Evolutionary conservation across 2,329 filamentous ascomycete species (phyloP).

Genomic region (Pestalotiopsis sp.): DNA sequence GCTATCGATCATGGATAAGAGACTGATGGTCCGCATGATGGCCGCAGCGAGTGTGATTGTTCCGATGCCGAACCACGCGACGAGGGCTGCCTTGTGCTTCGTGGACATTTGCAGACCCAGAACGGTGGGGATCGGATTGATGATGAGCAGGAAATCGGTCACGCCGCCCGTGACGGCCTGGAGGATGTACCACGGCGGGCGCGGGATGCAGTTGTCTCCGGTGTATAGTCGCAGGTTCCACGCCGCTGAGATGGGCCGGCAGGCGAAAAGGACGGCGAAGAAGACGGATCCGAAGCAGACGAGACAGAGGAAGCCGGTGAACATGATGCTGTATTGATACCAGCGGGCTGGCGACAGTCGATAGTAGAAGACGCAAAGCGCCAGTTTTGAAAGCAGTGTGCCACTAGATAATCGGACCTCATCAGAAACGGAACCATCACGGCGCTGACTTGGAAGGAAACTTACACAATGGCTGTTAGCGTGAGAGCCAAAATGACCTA

Average conservation of each 20-base stretch:
- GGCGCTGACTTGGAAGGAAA: background rate
- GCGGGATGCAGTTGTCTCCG: constrained; percentile 9
- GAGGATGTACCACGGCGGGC: constrained; percentile 3
- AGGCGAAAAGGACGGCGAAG: constrained; percentile 10
- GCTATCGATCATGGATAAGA: constrained; percentile 10
- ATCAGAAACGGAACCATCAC: background rate
- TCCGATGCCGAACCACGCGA: constrained; percentile 47
- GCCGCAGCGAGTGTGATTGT: constrained; percentile 22
- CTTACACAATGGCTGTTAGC: background rate
- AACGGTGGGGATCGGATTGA: constrained; percentile 9
- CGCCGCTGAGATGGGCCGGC: constrained; percentile 4
- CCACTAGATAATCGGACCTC: background rate
- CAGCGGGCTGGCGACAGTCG: constrained; percentile 9
- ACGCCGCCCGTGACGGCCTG: constrained; percentile 5
- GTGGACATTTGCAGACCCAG: constrained; percentile 5
- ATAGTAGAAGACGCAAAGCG: constrained; percentile 7
- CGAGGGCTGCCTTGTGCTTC: constrained; percentile 38
- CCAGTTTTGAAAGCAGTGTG: constrained; percentile 2
- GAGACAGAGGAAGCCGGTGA: constrained; percentile 6
- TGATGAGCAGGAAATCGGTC: constrained; percentile 10
- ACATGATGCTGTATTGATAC: constrained; percentile 3
- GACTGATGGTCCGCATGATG: constrained; percentile 13
- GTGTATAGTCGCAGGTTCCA: constrained; percentile 10
- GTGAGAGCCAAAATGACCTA: background rate
- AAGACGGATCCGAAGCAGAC: background rate